Conservation (phyloP, 495 filamentous ascomycete species). For the Penicillium antarcticum region DNA sequence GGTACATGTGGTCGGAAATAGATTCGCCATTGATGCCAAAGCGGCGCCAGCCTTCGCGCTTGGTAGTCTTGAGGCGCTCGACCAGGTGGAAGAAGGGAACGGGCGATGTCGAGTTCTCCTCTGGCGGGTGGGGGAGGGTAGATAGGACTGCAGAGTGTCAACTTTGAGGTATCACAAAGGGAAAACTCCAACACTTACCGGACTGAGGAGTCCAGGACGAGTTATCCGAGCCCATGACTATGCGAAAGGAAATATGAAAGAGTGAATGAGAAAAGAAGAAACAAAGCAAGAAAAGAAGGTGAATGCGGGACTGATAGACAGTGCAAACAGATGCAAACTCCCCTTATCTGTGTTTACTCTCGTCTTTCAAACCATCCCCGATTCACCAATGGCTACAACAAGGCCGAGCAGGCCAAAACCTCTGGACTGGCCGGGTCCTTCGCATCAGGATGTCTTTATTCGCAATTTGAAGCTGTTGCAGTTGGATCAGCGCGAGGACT, state of each 20-base stretch:
- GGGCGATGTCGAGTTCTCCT: constrained; percentile 64
- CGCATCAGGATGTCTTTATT: constrained; percentile 65
- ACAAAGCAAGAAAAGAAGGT: constrained; percentile 3
- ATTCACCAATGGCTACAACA: constrained; percentile 30
- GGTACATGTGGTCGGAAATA: constrained; percentile 98
- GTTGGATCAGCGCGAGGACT: constrained; percentile 69
- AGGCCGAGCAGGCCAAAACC: constrained; percentile 32
- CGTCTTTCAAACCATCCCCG: constrained; percentile 7
- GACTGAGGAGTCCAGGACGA: constrained; percentile 18
- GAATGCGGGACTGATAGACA: constrained; percentile 4
- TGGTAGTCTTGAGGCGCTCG: constrained; percentile 89
- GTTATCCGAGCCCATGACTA: constrained; percentile 25
- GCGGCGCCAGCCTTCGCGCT: constrained; percentile 91
- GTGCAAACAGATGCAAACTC: constrained; percentile 34
- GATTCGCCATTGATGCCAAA: constrained; percentile 80
- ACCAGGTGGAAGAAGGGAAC: constrained; percentile 91
- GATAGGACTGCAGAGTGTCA: constrained; percentile 33
- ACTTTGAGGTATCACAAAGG: neutral
- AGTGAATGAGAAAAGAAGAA: constrained; percentile 8
- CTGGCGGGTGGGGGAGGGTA: constrained; percentile 48
- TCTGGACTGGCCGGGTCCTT: constrained; percentile 40
- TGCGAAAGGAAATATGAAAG: constrained; percentile 2
- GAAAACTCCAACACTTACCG: constrained; percentile 5
- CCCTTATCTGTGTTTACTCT: constrained; percentile 26
- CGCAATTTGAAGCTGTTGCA: constrained; percentile 78